Base-by-base conservation (phyloP, 495 filamentous ascomycete genomes). In the Penicillium maclennaniae region DNA sequence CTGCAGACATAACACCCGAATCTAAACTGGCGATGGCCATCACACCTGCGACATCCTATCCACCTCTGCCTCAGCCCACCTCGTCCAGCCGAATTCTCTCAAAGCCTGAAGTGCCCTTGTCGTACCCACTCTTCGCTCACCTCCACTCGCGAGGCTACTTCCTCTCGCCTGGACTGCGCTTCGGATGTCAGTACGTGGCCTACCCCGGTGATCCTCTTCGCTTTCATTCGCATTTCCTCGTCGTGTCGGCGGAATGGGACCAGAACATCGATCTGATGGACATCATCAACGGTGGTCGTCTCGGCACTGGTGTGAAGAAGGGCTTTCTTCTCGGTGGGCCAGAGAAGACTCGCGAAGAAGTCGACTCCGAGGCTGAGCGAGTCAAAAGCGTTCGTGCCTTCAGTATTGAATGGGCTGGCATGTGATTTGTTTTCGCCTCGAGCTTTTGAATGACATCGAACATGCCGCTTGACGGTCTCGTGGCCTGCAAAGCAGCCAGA, bases 291-390 rank as follows among this genome's bases (percentile, higher is more conserved):
- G 90, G 90, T 2, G 95, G 95, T 6, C 74, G 93, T 56, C 64
- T 98, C 55, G 93, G 89, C 1, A 97, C 95, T 14, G 87, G 88
- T 39, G 95, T 98, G 28, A 98, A 98, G 74, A 98, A 98, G 70
- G 87, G 87, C 3, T 97, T 87, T 69, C 71, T 98, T 47, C 76
- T 98, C 58, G 93, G 93, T 8, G 92, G 91, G 3, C 63, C 69
- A 14, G 62, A 67, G 19, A 65, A 71, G 45, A 58, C 63, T n/a
- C 51, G 37, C 5, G 60, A 69, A 16, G 58, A 63, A 31, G 56
- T 54, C 15, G 59, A 56, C 2, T 61, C 54, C 45, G 51, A 65
- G 50, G 56, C 53, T n/a, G 53, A 62, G 27, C 58, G 60, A 7
- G 47, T 59, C 4, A 59, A 65, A 15, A 69, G 51, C 39, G 83